Evolutionary conservation across 2,329 filamentous ascomycete species (phyloP), one percentile per base, ranked within the genome.

Genomic region (Claviceps maximensis): DNA sequence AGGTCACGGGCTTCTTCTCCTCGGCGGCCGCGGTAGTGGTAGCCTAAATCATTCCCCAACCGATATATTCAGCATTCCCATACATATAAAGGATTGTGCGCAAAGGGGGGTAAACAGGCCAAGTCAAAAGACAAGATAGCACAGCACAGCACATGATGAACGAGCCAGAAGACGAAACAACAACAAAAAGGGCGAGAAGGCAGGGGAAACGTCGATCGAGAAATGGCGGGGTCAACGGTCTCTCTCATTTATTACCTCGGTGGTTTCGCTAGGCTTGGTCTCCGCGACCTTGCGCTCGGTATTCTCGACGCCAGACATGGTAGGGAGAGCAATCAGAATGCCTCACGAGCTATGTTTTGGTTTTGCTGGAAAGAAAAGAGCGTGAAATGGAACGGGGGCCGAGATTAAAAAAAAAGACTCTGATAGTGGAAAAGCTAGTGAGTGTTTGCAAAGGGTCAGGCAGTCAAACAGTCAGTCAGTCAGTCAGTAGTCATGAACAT

Each of bases 291-390:
- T 53, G 49, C 71, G 71, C 71, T 80, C 76, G 60, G 73, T 72
- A 59, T 70, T 71, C 60, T 77, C 74, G 59, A 70, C 64, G 56
- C 72, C 65, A 67, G 71, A 75, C 75, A 77, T 77, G n/a, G 15
- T 21, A 29, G 48, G n/a, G 7, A 46, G n/a, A 29, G 48, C 42
- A 13, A 45, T 38, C 40, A 15, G 9, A 31, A 19, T 15, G 15
- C 27, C n/a, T 19, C 12, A 41, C 48, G 36, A 23, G 36, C 4
- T 49, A 41, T 49, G n/a, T 23, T 42, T 52, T 33, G 45, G 10
- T n/a, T n/a, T n/a, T n/a, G n/a, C n/a, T n/a, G n/a, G 23, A 52
- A 27, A 21, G 29, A 29, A 42, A 13, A 23, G 19, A 19, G 31
- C 31, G 31, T 5, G 2, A 13, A 13, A 33, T 29, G 12, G 31